A percentile compares a stretch with the other conserved stretches of the same genome.
Conservation (phyloP, 805 yeast genomes). For the Soucietia sequanensis region DNA sequence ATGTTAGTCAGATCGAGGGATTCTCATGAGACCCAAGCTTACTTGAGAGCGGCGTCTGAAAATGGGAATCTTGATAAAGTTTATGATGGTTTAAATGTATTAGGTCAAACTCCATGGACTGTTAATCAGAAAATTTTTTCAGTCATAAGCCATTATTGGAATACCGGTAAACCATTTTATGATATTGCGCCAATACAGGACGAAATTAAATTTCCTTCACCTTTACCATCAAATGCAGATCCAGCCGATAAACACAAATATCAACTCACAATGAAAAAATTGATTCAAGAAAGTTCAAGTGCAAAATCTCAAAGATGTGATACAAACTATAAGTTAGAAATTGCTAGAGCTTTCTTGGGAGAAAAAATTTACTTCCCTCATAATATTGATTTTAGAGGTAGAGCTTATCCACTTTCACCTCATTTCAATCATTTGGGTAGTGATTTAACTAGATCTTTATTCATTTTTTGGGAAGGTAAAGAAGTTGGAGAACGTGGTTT, state of each 20-base stretch:
- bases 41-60: constrained; percentile 79
- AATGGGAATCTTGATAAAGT: constrained; percentile 63
- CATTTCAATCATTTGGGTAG: constrained; percentile 80
- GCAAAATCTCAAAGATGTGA: constrained; percentile 90
- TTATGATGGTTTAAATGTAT: constrained; percentile 76
- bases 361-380: constrained; percentile 78
- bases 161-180: constrained; percentile 72
- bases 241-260: constrained; percentile 71
- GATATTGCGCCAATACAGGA: constrained; percentile 57
- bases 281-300: constrained; percentile 60
- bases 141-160: constrained; percentile 80
- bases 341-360: constrained; percentile 87
- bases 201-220: constrained; percentile 45
- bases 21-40: constrained; percentile 87
- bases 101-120: constrained; percentile 92
- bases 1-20: constrained; percentile 74
- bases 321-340: constrained; percentile 87
- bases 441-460: constrained; percentile 70
- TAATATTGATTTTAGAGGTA: constrained; percentile 77
- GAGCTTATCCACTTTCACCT: constrained; percentile 81
- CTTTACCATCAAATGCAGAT: constrained; percentile 66
- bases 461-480: constrained; percentile 76
- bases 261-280: constrained; percentile 56
- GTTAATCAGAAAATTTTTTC: constrained; percentile 71
- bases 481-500: constrained; percentile 63